Base-by-base conservation (phyloP, 257 asterid genomes). In the Capsicum baccatum region DNA sequence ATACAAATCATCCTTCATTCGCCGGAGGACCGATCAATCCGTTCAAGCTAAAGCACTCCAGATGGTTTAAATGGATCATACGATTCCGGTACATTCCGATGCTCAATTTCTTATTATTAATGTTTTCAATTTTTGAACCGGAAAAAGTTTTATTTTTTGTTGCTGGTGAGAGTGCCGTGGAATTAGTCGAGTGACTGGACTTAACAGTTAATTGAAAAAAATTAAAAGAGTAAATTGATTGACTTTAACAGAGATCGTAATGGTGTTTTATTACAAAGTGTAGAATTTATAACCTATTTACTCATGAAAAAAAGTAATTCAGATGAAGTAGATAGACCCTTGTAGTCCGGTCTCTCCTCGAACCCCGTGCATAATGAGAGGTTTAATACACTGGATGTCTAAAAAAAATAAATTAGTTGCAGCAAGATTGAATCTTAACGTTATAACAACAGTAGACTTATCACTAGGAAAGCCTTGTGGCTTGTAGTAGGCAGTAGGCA, bases 21-120 rank as follows among this genome's bases (percentile, higher is more conserved):
- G 79, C 83, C 60, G 86, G 88, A 62, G 56, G 37, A 81, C 79
- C 56, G 93, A 89, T 60, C 54, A 39, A 0, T 83, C 81, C 42
- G 87, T 17, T 70, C 89, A 84, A 21, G 69, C 19, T 55, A 87
- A 87, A 79, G 88, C 54, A 74, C 71, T 90, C 33, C 93, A 92
- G 81, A 91, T 94, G 94, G 98, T 92, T 68, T 21, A 12, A 39
- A 42, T 1, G 21, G 6, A 76, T 76, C 47, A 19, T 0, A 16
- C 3, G 7, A 78, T 78, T 78, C 3, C 3, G 64, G 64, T 78
- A 54, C 48, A 52, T 11, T 12, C 0, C 42, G 3, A 48, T 0
- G 4, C 81, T 14, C 15, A 54, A 4, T 78, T 78, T 78, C 64
- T 2, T 6, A 26, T 26, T 26, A 26, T 26, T 26, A 26, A 26